Base-by-base conservation (phyloP, 2,329 filamentous ascomycete species). In the Microdochium trichocladiopsis region DNA sequence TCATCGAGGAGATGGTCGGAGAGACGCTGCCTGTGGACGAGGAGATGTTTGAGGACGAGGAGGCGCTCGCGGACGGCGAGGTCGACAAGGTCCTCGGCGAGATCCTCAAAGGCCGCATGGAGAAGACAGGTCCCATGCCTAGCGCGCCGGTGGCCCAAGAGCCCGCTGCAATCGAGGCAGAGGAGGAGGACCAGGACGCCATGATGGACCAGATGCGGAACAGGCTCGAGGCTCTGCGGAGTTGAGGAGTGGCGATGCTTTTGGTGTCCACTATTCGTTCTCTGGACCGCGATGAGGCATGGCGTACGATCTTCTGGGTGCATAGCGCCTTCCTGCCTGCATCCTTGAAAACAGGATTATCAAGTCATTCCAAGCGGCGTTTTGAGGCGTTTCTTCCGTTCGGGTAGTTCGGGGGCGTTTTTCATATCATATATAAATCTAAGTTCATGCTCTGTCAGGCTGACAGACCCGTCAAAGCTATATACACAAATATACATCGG, bases 1-100 rank as follows among this genome's bases (percentile, higher is more conserved):
- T 99, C 58, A 95, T 97, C 55, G 93, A 97, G 76, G 94, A 99
- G 74, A 96, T 97, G 88, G 84, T 95, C 4, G 88, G 86, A 48
- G 93, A 97, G 66, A 84, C 79, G 45, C 73, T 97, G 58, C 90
- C 91, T n/a, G 80, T 86, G 58, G 86, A 91, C 53, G 71, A 86
- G 50, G 74, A 90, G 60, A 76, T 82, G 51, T 81, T 89, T 53
- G 83, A 88, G 54, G 89, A 90, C 56, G 78, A 84, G 53, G 89
- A 92, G 61, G 88, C 85, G 5, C 86, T 90, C 68, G 84, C 79
- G 2, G 85, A 88, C 65, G 74, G 73, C 21, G 93, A 97, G 76
- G 90, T 97, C 10, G 92, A 97, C 64, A 95, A 93, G 78, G 86
- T 97, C 12, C 75, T 99, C 24, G 86, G 89, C 2, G 94, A 97